Conservation (phyloP, 345 rosid species). For the Abelmoschus esculentus region DNA sequence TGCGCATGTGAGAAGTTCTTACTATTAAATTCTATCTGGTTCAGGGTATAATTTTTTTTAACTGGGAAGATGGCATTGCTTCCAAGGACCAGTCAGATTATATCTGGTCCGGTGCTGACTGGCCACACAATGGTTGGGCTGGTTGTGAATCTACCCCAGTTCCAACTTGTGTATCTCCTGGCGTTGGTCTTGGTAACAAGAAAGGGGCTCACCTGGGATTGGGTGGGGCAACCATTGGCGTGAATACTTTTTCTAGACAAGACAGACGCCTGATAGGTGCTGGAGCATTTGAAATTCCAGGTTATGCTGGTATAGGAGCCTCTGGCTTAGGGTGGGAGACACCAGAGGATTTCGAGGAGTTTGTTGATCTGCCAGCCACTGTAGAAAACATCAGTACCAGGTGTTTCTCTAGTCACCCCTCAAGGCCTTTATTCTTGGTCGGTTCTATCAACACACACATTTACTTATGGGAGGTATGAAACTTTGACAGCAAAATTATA, state of each 20-base stretch:
- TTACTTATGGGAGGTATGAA: conserved; percentile 89
- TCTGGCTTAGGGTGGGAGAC: conserved; percentile 77
- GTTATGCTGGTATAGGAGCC: conserved; percentile 57
- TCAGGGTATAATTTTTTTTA: conserved; percentile 79
- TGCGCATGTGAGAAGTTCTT: conserved; percentile 5
- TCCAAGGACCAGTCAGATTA: conserved; percentile 36
- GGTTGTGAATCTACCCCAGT: conserved; percentile 67
- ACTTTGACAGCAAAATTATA: conserved; percentile 4
- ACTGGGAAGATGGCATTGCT: conserved; percentile 43
- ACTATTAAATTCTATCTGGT: conserved; percentile 16
- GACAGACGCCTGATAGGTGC: conserved; percentile 42
- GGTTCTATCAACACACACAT: conserved; percentile 88
- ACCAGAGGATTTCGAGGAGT: conserved; percentile 65
- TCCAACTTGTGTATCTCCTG: conserved; percentile 65
- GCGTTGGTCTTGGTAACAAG: conserved; percentile 63
- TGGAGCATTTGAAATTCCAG: conserved; percentile 55
- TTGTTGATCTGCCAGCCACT: conserved; percentile 66
- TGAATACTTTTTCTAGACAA: conserved; percentile 40
- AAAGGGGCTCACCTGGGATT: conserved; percentile 70
- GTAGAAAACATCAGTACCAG: conserved; percentile 59
- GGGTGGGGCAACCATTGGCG: conserved; percentile 64
- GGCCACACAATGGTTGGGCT: conserved; percentile 90
- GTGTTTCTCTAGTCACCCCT: conserved; percentile 84
- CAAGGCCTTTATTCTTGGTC: conserved; percentile 82
- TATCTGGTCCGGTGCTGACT: conserved; percentile 76